Evolutionary conservation across 2,329 filamentous ascomycete genomes (phyloP).

Genomic region (Stagonosporopsis rhizophila): DNA sequence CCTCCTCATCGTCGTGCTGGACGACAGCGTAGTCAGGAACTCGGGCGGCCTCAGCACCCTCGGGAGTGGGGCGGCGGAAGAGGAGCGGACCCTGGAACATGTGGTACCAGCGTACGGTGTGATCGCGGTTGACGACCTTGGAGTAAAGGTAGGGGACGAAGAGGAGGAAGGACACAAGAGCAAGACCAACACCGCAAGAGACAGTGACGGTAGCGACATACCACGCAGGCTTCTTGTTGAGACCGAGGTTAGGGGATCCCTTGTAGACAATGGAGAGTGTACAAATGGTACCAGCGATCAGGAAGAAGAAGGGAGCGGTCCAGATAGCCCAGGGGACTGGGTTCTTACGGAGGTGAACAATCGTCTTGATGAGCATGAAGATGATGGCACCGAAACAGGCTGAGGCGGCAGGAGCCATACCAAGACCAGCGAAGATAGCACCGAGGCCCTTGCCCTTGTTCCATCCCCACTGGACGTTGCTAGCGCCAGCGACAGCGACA

Average conservation of each 20-base stretch:
- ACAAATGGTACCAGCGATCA: constrained; percentile 76
- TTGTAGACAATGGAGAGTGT: constrained; percentile 83
- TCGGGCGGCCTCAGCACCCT: constrained; percentile 60
- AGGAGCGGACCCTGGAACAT: constrained; percentile 67
- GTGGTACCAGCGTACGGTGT: constrained; percentile 68
- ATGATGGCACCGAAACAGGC: constrained; percentile 70
- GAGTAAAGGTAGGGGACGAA: constrained; percentile 75
- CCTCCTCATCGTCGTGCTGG: constrained; percentile 63
- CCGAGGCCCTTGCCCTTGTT: constrained; percentile 70
- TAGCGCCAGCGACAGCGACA: constrained; percentile 62
- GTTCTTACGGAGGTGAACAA: constrained; percentile 75
- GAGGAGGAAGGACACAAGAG: constrained; percentile 68
- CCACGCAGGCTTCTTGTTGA: constrained; percentile 71
- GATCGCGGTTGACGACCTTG: constrained; percentile 72
- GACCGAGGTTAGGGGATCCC: constrained; percentile 72
- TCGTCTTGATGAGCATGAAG: constrained; percentile 74
- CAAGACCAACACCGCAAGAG: constrained; percentile 68
- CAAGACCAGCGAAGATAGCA: constrained; percentile 68
- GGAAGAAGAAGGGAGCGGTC: constrained; percentile 78
- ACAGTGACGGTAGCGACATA: constrained; percentile 72
- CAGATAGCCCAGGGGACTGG: constrained; percentile 76
- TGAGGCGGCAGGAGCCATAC: constrained; percentile 73
- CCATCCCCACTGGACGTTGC: constrained; percentile 65
- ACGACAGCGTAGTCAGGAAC: constrained; percentile 81
- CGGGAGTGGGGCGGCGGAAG: constrained; percentile 62